These are phyloP conservation scores for Rhodotorula glutinis DNA, from an alignment of 1,284 basidiomycete genomes.

Conservation along the genomic window DNA sequence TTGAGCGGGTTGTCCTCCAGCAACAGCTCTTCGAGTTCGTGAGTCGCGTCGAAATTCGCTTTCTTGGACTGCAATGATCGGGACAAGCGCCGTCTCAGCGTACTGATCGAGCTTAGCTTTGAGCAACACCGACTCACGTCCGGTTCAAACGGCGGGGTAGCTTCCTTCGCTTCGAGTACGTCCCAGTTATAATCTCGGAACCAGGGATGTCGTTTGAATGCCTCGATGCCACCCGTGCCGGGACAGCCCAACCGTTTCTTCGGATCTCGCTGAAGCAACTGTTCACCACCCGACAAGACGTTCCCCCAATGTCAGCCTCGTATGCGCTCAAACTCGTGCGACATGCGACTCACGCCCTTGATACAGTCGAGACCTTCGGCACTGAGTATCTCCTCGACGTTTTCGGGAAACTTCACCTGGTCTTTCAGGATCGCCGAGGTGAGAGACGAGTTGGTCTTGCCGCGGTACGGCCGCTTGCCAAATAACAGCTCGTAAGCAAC, in stretches of 20 bases:
- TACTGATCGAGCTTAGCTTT: too few relatives aligned
- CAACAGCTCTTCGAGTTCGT: constrained; percentile 91
- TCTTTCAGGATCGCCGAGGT: constrained; percentile 76
- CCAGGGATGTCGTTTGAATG: constrained; percentile 76
- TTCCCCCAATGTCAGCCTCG: neutral
- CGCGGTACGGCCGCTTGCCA: constrained; percentile 84
- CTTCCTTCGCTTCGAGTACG: constrained; percentile 72
- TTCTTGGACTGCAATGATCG: constrained; percentile 70
- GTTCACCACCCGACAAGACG: neutral
- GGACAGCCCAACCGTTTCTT: constrained; percentile 74
- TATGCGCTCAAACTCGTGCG: neutral
- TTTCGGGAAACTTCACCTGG: constrained; percentile 42
- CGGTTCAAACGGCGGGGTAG: constrained; percentile 82
- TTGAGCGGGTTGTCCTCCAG: constrained; percentile 96
- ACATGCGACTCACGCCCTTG: constrained; percentile 56
- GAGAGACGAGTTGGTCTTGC: constrained; percentile 82
- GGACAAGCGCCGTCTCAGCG: neutral
- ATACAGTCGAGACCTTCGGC: constrained; percentile 74
- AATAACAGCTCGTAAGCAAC: constrained; percentile 89
- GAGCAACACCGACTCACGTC: constrained; percentile 60
- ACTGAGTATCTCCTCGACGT: constrained; percentile 59
- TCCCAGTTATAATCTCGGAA: constrained; percentile 83
- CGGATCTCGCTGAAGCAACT: constrained; percentile 84
- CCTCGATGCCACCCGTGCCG: constrained; percentile 55
- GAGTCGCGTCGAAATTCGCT: constrained; percentile 98